Base-by-base conservation (phyloP, 225 moss, liverwort and hornwort species). In the Antitrichia curtipendula region DNA sequence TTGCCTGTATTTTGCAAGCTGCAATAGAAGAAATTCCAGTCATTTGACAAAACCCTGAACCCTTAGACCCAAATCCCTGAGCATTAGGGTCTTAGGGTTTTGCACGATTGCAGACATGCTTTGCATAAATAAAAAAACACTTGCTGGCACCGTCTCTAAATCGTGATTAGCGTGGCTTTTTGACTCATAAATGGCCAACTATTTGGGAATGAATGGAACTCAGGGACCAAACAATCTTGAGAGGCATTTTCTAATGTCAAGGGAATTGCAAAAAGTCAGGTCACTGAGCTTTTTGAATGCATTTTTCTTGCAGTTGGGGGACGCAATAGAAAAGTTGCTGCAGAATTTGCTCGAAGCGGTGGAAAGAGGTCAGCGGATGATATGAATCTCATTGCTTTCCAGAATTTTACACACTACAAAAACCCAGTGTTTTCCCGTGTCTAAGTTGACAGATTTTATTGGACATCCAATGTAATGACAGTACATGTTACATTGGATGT, bases 241-340 rank as follows among this genome's bases (percentile, higher is more conserved):
- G 52, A 38, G 9, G 38, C 21, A 28, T 10, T 45, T 75, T 84
- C 18, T 70, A 15, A 47, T 66, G 78, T 17, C 78, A 31, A 62
- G 40, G 45, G 28, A 70, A 57, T 57, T 18, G 23, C 47, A 31
- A 43, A 56, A 40, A 41, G 52, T 64, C 19, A 32, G 43, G 41
- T 50, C 29, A 59, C 29, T 50, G 60, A 80, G 38, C 28, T 71
- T 43, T 60, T 80, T 38, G 32, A 32, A 16, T 75, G 34, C 13
- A 8, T 64, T 36, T 82, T 41, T 65, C 68, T 78, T 81, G 79
- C 91, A 96, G 95, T 93, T 88, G 96, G 90, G n/a, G 96, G 96
- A 27, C 93, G 94, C 38, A 96, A 96, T 72, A 91, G 96, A 47
- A 94, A 95, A 91, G 96, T 96, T 78, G 96, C 94, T 7, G 95